These are phyloP conservation scores for Shiraia bambusicola DNA, from an alignment of 2,329 filamentous ascomycete species.

Conservation along the genomic window DNA sequence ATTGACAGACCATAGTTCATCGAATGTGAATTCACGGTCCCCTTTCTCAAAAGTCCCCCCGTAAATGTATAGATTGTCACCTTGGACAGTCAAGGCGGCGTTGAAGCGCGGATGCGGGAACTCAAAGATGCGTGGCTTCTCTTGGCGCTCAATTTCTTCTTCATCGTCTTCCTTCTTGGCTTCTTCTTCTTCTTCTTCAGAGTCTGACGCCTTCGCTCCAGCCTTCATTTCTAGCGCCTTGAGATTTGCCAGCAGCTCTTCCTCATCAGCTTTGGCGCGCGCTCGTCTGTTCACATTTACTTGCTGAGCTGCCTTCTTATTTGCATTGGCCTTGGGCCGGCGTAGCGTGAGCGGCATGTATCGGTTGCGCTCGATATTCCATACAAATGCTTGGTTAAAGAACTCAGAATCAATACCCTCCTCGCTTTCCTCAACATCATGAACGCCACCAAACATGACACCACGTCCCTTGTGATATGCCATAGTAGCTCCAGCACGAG, in stretches of 20 bases:
- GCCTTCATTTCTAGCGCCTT: slow-evolving; percentile 79
- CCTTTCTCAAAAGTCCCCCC: slow-evolving; percentile 95
- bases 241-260: slow-evolving; percentile 83
- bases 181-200: slow-evolving; percentile 26
- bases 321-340: slow-evolving; percentile 68
- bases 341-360: slow-evolving; percentile 84
- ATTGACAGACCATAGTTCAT: slow-evolving; percentile 90
- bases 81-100: slow-evolving; percentile 83
- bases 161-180: slow-evolving; percentile 40
- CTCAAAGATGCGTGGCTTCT: slow-evolving; percentile 68
- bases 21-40: slow-evolving; percentile 92
- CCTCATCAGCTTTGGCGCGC: slow-evolving; percentile 86
- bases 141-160: slow-evolving; percentile 55
- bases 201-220: slow-evolving; percentile 49
- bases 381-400: slow-evolving; percentile 87
- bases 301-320: slow-evolving; percentile 54
- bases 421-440: slow-evolving; percentile 87
- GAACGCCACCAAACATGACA: slow-evolving; percentile 90
- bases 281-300: slow-evolving; percentile 53
- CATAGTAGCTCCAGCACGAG: slow-evolving; percentile 90
- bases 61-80: slow-evolving; percentile 90
- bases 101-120: slow-evolving; percentile 92
- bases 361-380: slow-evolving; percentile 92
- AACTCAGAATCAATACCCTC: slow-evolving; percentile 97
- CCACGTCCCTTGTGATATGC: slow-evolving; percentile 89